Base-by-base conservation (phyloP, 116 monocot species). In the Zostera marina region DNA sequence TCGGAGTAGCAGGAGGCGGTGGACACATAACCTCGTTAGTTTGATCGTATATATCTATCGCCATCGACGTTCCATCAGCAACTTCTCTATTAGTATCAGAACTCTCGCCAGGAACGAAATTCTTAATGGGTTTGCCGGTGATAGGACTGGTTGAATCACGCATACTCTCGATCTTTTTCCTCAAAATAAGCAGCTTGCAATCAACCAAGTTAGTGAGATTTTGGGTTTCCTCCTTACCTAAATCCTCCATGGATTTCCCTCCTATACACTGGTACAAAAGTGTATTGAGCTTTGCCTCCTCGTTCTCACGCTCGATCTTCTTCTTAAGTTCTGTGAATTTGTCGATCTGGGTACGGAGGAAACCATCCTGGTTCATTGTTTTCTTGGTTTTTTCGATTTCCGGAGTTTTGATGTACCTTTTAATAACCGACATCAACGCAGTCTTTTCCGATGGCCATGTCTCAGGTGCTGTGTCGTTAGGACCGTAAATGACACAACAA, bases 321-420 rank as follows among this genome's bases (percentile, higher is more conserved):
- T 42, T 49, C 9, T 68, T 47, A 53, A 71, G 74, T 48, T 78
- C 72, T 39, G n/a, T 20, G 16, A 63, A 47, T 61, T 83, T 79
- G 11, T 32, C 22, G 9, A 66, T 58, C 21, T 61, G 49, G 7
- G 63, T 41, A 12, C 45, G 56, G 41, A 71, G 71, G 71, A 71
- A 76, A 9, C 61, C 58, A 9, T 71, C 76, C 26, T 76, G 79
- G 58, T 76, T 62, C 63, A 76, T 44, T 76, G 73, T 69, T 64
- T 70, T 70, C 70, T 73, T 76, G 65, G 47, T 61, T 64, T 78
- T 72, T 62, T 83, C 76, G 62, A 60, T 62, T 59, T 79, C 63
- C 42, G 83, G 79, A 64, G 79, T 44, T 56, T 62, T 58, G 47
- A 46, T 48, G 70, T 79, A 59, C 22, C 42, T 2, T 2, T 20